These are phyloP conservation scores for Gaertneriomyces semiglobifer DNA, from an alignment of 192 early-diverging fungal genomes.

Conservation along the genomic window DNA sequence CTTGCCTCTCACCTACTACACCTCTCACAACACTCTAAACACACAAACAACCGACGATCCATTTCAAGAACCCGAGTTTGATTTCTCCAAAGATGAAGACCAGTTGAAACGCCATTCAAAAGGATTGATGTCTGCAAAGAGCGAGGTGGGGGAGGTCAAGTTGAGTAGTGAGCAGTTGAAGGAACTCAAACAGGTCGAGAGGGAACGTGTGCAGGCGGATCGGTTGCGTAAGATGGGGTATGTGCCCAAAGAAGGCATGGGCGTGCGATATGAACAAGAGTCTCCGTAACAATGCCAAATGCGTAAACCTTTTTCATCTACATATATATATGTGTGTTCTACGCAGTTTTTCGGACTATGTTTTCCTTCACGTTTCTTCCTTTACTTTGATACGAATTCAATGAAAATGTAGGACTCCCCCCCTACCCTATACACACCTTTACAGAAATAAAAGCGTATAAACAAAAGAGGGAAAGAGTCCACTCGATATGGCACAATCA, in stretches of 20 bases:
- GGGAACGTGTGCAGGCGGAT: constrained; percentile 43
- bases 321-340: too few relatives aligned
- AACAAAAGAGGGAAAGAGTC: too few relatives aligned
- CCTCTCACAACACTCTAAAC: not conserved
- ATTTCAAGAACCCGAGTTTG: too few relatives aligned
- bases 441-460: too few relatives aligned
- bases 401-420: too few relatives aligned
- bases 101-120: constrained; percentile 8
- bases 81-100: constrained; percentile 19
- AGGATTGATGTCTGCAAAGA: constrained; percentile 19
- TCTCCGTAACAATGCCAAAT: not conserved
- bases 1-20: constrained; percentile 41
- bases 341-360: too few relatives aligned
- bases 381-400: too few relatives aligned
- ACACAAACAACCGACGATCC: too few relatives aligned
- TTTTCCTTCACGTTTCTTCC: too few relatives aligned
- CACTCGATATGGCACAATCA: too few relatives aligned
- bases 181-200: constrained; percentile 44
- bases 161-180: constrained; percentile 37
- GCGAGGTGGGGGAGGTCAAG: constrained; percentile 16
- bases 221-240: constrained; percentile 43
- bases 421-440: too few relatives aligned
- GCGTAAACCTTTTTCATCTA: too few relatives aligned
- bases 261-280: constrained; percentile 43
- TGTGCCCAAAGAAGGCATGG: constrained; percentile 40